Conservation (phyloP, 805 yeast genomes). For the Peterozyma xylosa region DNA sequence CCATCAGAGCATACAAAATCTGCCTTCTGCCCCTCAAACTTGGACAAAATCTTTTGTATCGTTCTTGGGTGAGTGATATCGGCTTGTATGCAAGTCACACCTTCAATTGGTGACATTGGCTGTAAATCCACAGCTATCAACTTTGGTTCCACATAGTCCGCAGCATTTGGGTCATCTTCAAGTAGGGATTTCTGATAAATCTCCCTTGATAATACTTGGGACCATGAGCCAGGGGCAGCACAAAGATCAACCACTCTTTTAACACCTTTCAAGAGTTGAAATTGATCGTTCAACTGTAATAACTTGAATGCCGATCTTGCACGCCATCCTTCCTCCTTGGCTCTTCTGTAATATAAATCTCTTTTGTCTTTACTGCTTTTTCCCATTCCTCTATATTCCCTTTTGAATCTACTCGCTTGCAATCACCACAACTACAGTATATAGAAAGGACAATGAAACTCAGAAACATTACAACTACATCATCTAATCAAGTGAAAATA, state of each 20-base stretch:
- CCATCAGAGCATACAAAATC: conserved; percentile 97
- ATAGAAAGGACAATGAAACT: too few relatives aligned
- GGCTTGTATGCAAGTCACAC: conserved; percentile 87
- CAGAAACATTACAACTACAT: too few relatives aligned
- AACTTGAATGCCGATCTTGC: conserved; percentile 96
- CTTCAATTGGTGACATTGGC: conserved; percentile 94
- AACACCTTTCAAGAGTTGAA: conserved; percentile 67
- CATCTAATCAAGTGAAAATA: too few relatives aligned
- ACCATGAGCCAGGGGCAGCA: conserved; percentile 99
- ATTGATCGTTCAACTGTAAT: conserved; percentile 85
- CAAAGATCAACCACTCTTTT: conserved; percentile 89
- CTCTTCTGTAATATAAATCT: conserved; percentile 86
- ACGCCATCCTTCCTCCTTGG: conserved; percentile 97
- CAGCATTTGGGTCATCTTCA: conserved; percentile 18
- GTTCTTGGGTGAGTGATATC: conserved; percentile 97
- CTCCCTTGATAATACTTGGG: conserved; percentile 81
- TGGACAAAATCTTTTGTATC: conserved; percentile 59
- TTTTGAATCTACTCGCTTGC: neutral
- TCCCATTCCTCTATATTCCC: conserved; percentile 50
- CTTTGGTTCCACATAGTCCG: conserved; percentile 39
- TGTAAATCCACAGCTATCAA: conserved; percentile 94
- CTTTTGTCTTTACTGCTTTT: conserved; percentile 92
- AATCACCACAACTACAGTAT: too few relatives aligned
- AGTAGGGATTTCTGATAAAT: conserved; percentile 34
- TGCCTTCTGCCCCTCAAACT: conserved; percentile 88